A percentile compares a stretch with the other conserved stretches of the same genome.
These are phyloP conservation scores for Lasiosphaeria hispida DNA, from an alignment of 495 filamentous ascomycete genomes.

Conservation along the genomic window DNA sequence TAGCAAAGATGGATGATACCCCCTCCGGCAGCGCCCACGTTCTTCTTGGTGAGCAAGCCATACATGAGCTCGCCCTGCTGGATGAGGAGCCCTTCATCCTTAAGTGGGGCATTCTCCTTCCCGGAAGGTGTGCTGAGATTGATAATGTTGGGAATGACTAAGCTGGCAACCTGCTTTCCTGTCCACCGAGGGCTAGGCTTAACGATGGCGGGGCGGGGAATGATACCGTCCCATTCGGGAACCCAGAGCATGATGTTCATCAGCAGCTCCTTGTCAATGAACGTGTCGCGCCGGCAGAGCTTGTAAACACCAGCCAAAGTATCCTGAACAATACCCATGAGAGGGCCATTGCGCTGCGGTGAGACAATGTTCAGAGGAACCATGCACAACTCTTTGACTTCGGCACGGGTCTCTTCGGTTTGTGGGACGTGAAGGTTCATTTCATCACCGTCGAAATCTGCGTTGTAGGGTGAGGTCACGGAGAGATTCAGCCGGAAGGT, in stretches of 20 bases:
- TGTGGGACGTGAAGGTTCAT: slow-evolving; percentile 99
- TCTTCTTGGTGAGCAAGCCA: slow-evolving; percentile 89
- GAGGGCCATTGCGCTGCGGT: slow-evolving; percentile 90
- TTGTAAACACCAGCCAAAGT: slow-evolving; percentile 96
- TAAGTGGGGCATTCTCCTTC: slow-evolving; percentile 60
- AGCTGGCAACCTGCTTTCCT: slow-evolving; percentile 95
- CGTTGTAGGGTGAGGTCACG: slow-evolving; percentile 97
- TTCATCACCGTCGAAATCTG: slow-evolving; percentile 98
- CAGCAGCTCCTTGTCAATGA: slow-evolving; percentile 82
- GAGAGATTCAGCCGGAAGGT: slow-evolving; percentile 97
- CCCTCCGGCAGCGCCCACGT: slow-evolving; percentile 78
- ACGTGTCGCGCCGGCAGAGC: slow-evolving; percentile 87
- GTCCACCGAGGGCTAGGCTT: slow-evolving; percentile 94
- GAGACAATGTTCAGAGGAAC: slow-evolving; percentile 97
- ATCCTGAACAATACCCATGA: slow-evolving; percentile 99
- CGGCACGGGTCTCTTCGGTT: slow-evolving; percentile 92
- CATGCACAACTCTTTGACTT: slow-evolving; percentile 90
- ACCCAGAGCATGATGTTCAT: slow-evolving; percentile 98
- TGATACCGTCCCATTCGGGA: slow-evolving; percentile 92
- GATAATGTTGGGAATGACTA: slow-evolving; percentile 83
- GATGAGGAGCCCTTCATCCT: slow-evolving; percentile 78
- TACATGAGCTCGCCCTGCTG: slow-evolving; percentile 86
- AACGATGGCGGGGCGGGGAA: slow-evolving; percentile 85
- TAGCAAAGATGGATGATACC: slow-evolving; percentile 95
- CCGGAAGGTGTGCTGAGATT: slow-evolving; percentile 64